These are phyloP conservation scores for Cladosporium halotolerans DNA, from an alignment of 2,329 filamentous ascomycete species.

Conservation along the genomic window DNA sequence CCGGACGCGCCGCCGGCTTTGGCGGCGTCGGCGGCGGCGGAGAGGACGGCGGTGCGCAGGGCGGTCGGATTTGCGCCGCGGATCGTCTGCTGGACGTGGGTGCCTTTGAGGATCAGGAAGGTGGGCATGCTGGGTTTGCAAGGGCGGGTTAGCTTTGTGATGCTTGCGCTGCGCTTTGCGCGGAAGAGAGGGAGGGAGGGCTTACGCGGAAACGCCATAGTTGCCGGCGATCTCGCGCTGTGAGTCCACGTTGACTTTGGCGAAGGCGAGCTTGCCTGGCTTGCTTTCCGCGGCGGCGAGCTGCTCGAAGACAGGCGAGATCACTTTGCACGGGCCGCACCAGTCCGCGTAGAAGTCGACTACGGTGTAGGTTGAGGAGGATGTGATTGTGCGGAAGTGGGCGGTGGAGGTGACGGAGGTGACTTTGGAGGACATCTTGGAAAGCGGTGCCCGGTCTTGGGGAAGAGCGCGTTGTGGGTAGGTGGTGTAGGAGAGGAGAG, in stretches of 20 bases:
- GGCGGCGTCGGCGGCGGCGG: slow-evolving; percentile 36
- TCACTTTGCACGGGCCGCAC: slow-evolving; percentile 53
- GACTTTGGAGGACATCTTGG: slow-evolving; percentile 23
- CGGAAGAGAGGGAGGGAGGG: not conserved
- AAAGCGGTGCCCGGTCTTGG: not conserved
- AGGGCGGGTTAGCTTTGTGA: not conserved
- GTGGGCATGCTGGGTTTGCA: slow-evolving; percentile 37
- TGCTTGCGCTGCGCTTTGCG: not conserved
- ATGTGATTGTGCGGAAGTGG: slow-evolving; percentile 27
- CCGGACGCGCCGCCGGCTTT: slow-evolving; percentile 23
- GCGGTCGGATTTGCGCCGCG: slow-evolving; percentile 44
- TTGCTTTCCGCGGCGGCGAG: slow-evolving; percentile 46
- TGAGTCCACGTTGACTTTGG: slow-evolving; percentile 51
- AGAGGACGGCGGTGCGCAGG: slow-evolving; percentile 41
- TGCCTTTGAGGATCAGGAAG: slow-evolving; percentile 43
- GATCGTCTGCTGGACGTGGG: slow-evolving; percentile 40
- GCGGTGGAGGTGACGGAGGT: slow-evolving; percentile 24
- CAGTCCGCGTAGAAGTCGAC: slow-evolving; percentile 38
- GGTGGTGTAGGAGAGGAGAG: not conserved
- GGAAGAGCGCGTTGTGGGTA: not conserved
- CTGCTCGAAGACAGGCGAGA: slow-evolving; percentile 47
- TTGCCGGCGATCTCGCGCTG: slow-evolving; percentile 45
- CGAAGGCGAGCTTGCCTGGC: slow-evolving; percentile 43
- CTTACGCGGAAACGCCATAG: slow-evolving; percentile 43
- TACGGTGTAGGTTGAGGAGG: slow-evolving; percentile 28